phyloP scores from a whole-genome alignment of 352 stramenopile species.

The Pythium vanterpoolii region DNA sequence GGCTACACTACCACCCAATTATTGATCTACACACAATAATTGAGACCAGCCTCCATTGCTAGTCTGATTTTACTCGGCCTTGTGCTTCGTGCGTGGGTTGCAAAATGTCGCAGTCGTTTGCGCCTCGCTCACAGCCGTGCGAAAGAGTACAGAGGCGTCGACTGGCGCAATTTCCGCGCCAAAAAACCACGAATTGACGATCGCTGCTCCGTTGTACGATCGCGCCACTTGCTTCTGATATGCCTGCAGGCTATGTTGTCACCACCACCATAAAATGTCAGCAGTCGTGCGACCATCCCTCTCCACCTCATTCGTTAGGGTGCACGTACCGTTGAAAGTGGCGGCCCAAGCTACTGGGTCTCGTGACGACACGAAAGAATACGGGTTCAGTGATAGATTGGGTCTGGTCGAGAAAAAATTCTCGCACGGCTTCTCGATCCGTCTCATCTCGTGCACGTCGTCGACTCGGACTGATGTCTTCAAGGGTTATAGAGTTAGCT shows the following conservation, averaged over 20 bases:
- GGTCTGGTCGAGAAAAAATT: background rate
- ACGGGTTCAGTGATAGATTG: background rate
- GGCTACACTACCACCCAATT: background rate
- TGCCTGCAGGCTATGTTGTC: slow-evolving; percentile 10
- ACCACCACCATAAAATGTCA: background rate
- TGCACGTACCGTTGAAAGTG: slow-evolving; percentile 11
- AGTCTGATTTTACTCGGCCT: slow-evolving; percentile 11
- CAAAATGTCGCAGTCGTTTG: background rate
- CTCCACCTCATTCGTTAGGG: background rate
- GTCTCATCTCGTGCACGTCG: slow-evolving; percentile 10
- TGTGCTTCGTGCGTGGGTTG: background rate
- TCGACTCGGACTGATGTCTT: slow-evolving; percentile 10
- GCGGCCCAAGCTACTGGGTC: slow-evolving; percentile 2
- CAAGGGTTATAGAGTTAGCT: background rate
- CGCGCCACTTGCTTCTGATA: slow-evolving; percentile 12
- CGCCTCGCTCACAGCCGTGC: background rate
- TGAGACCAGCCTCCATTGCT: too few relatives aligned
- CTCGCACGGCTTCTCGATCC: slow-evolving; percentile 10
- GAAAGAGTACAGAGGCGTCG: slow-evolving; percentile 9
- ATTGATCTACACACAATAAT: background rate
- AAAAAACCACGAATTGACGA: slow-evolving; percentile 24
- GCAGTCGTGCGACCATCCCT: background rate
- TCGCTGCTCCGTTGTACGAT: slow-evolving; percentile 9
- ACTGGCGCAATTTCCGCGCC: slow-evolving; percentile 8
- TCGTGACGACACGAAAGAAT: slow-evolving; percentile 8